Conservation (phyloP, 768 basidiomycete genomes). For the Pisolithus orientalis region DNA sequence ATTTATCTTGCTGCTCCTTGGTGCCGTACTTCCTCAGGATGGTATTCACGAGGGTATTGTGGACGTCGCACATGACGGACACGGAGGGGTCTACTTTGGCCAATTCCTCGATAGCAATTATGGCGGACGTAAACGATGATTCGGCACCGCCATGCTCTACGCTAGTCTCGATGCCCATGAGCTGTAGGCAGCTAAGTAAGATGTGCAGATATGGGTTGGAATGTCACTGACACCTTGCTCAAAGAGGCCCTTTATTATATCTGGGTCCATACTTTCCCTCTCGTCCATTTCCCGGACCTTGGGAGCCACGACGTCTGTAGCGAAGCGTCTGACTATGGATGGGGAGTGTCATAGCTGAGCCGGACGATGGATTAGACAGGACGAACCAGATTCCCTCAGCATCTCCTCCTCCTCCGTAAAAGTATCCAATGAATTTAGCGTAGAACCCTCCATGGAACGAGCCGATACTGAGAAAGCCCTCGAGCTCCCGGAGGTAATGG, state of each 20-base stretch:
- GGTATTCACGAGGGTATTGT: constrained; percentile 97
- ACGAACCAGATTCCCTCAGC: constrained; percentile 83
- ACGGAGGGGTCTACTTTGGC: neutral
- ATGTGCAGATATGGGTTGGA: neutral
- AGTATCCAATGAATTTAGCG: constrained; percentile 59
- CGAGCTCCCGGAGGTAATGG: neutral
- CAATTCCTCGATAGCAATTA: constrained; percentile 66
- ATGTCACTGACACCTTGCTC: constrained; percentile 77
- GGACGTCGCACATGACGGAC: constrained; percentile 67
- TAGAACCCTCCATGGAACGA: constrained; percentile 21
- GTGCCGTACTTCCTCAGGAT: constrained; percentile 84
- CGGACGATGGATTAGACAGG: neutral
- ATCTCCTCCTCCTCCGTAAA: constrained; percentile 95
- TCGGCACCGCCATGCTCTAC: constrained; percentile 82
- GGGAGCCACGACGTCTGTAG: constrained; percentile 82
- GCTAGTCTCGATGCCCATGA: constrained; percentile 96
- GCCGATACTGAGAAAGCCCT: constrained; percentile 23
- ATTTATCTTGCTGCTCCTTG: constrained; percentile 80
- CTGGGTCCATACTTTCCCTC: constrained; percentile 89
- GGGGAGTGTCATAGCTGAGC: neutral
- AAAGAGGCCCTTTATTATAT: constrained; percentile 80
- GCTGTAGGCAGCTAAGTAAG: constrained; percentile 35
- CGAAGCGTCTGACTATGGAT: constrained; percentile 73
- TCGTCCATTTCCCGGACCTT: constrained; percentile 98
- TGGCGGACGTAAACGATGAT: constrained; percentile 88